Evolutionary conservation across 148 eudicot species (phyloP).

Genomic region (Agrostemma githago): DNA sequence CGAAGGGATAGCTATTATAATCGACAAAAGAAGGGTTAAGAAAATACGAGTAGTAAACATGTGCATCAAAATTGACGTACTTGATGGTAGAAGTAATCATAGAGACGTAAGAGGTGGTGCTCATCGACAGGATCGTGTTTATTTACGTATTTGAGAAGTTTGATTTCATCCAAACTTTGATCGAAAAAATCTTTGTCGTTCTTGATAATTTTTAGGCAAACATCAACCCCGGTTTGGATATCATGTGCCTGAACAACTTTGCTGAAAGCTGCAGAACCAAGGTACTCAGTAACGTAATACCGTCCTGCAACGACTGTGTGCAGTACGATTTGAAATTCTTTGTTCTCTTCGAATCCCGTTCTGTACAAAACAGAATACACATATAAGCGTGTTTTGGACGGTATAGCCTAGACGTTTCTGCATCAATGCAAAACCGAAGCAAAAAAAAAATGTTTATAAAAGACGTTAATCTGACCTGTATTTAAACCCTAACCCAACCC

Average conservation of each 20-base stretch:
- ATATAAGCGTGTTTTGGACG: conserved; percentile 19
- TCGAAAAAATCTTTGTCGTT: conserved; percentile 97
- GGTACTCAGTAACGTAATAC: conserved; percentile 72
- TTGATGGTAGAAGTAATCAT: conserved; percentile 93
- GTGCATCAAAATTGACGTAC: conserved; percentile 21
- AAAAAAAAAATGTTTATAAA: too few species aligned
- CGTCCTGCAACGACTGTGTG: conserved; percentile 70
- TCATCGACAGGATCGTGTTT: conserved; percentile 87
- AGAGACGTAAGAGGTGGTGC: conserved; percentile 81
- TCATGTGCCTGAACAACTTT: conserved; percentile 95
- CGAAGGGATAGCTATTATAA: too few species aligned
- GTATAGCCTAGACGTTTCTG: too few species aligned
- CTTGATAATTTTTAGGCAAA: conserved; percentile 93
- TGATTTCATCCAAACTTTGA: conserved; percentile 97
- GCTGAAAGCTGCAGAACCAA: conserved; percentile 99
- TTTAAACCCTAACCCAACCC: too few species aligned
- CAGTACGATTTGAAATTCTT: conserved; percentile 70
- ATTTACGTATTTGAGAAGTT: conserved; percentile 90
- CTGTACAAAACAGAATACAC: conserved; percentile 39
- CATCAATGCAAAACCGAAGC: too few species aligned
- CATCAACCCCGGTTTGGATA: conserved; percentile 70
- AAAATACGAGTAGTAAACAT: background rate
- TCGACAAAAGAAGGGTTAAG: background rate
- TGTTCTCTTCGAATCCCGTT: conserved; percentile 95
- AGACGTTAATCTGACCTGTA: too few species aligned